Evolutionary conservation across 495 filamentous ascomycete genomes (phyloP).

Genomic region (Rhypophila decipiens): DNA sequence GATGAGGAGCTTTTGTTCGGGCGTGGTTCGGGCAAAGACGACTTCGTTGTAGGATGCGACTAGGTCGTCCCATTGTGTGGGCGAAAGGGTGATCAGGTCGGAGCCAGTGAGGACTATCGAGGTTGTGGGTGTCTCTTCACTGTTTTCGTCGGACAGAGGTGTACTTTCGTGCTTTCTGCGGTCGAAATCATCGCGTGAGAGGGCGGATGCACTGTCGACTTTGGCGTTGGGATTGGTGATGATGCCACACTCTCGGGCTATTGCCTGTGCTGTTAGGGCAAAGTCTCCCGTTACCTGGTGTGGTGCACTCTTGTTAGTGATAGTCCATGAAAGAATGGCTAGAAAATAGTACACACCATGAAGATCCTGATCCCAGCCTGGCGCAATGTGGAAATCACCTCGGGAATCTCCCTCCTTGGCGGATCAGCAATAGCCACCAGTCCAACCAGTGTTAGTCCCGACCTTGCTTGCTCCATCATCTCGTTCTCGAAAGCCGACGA

Average conservation of each 20-base stretch:
- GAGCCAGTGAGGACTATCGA: not conserved
- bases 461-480: conserved; percentile 16
- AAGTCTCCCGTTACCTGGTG: conserved; percentile 67
- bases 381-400: conserved; percentile 45
- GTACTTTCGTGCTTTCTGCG: not conserved
- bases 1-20: conserved; percentile 68
- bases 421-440: conserved; percentile 67
- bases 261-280: conserved; percentile 55
- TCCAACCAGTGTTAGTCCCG: conserved; percentile 48
- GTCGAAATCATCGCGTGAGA: too few relatives aligned
- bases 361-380: conserved; percentile 52
- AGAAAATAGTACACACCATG: too few relatives aligned
- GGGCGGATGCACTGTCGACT: not conserved
- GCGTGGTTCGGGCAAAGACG: conserved; percentile 64
- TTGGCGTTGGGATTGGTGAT: not conserved
- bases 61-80: conserved; percentile 58
- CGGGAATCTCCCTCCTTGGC: conserved; percentile 59
- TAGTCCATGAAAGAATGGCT: too few relatives aligned
- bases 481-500: conserved; percentile 26
- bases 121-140: not conserved
- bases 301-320: too few relatives aligned
- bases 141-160: not conserved
- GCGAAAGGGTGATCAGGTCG: conserved; percentile 29
- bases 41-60: conserved; percentile 37
- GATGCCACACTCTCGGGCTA: conserved; percentile 45